Evolutionary conservation across 257 asterid species (phyloP), one percentile per base, ranked within the genome.

Genomic region (Scutellaria baicalensis): DNA sequence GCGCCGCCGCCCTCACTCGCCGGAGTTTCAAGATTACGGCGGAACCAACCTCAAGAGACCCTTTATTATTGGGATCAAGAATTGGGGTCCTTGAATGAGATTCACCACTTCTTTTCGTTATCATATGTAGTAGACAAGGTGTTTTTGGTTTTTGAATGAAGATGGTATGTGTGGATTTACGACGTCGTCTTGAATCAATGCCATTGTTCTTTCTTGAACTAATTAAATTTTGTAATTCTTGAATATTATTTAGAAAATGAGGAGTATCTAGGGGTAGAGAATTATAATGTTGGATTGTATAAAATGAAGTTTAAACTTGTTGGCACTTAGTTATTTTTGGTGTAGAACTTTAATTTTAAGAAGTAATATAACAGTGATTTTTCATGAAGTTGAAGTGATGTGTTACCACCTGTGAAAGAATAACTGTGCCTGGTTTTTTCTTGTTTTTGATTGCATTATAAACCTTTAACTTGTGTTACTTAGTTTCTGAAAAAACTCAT

Each of bases 141-240:
- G 38, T 51, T 27, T 47, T 69, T 43, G 60, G 55, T 48, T 73
- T 56, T 51, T 64, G 74, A 69, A 33, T 50, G 23, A 44, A 58
- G 68, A 74, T 74, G 83, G 83, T 78, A 70, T 20, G 77, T 57
- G 14, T 44, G 43, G 39, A 35, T 44, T 55, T 18, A n/a, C 33
- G 52, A 11, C 55, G 4, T 60, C 33, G 33, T 2, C 4, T 27
- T 27, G 33, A 27, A 27, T 27, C 33, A 27, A 27, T 27, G 33
- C 4, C 5, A 1, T 27, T 27, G 31, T 23, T 27, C 4, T 27
- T 27, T 27, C 33, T 27, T 27, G 33, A 2, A 27, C 3, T 2
- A 38, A 27, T 61, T 27, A 40, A n/a, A 17, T 14, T 40, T 64
- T n/a, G 27, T 3, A 13, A 31, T 38, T 65, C 50, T 40, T 14